A percentile compares a stretch with the other conserved stretches of the same genome.
phyloP scores from a whole-genome alignment of 257 asterid genomes.

The Salvia hispanica region DNA sequence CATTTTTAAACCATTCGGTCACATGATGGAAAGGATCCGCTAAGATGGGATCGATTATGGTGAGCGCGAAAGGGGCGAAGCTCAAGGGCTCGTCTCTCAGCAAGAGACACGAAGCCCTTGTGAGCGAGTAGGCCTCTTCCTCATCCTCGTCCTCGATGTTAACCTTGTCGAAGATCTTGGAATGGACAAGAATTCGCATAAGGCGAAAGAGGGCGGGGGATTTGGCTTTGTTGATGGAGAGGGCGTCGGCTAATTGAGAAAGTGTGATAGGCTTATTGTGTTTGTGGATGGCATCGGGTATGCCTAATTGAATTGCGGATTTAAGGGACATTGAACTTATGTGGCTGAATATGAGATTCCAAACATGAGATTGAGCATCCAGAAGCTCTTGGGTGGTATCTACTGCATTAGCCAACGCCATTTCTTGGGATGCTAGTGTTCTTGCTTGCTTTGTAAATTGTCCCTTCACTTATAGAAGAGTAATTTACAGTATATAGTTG shows the following conservation, averaged over 20 bases:
- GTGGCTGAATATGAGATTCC: slow-evolving; percentile 22
- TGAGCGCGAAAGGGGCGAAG: neutral
- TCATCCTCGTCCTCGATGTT: neutral
- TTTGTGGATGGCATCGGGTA: slow-evolving; percentile 25
- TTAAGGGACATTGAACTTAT: slow-evolving; percentile 22
- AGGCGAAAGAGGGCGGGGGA: neutral
- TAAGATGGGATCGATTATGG: no score
- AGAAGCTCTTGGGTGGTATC: slow-evolving; percentile 10
- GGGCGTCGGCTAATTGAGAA: neutral
- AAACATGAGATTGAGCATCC: slow-evolving; percentile 29
- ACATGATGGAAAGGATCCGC: no score
- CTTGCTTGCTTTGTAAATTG: neutral
- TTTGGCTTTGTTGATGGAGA: slow-evolving; percentile 13
- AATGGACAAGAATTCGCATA: slow-evolving; percentile 16
- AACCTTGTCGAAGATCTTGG: slow-evolving; percentile 18
- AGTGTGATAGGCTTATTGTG: slow-evolving; percentile 26
- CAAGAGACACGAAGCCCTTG: slow-evolving; percentile 14
- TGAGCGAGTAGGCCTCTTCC: slow-evolving; percentile 22
- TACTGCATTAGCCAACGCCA: slow-evolving; percentile 9
- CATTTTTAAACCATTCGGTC: no score
- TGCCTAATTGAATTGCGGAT: slow-evolving; percentile 28
- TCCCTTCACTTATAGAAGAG: no score
- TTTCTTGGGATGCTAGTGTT: neutral
- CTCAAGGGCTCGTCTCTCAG: slow-evolving; percentile 2
- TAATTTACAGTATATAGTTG: no score